Evolutionary conservation across 2,329 filamentous ascomycete genomes (phyloP).

Genomic region (Neocucurbitaria cava): DNA sequence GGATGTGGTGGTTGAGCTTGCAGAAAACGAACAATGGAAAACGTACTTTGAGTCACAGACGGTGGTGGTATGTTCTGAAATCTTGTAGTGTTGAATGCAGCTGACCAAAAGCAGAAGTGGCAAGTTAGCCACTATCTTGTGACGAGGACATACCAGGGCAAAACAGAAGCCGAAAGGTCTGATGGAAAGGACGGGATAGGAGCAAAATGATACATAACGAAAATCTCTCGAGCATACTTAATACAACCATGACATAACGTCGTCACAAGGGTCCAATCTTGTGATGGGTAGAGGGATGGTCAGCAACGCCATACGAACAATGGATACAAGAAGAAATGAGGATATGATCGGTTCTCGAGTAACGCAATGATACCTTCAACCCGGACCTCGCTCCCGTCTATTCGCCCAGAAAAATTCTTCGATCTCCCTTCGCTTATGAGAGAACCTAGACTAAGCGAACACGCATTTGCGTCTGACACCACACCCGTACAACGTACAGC

Average conservation of each 20-base stretch:
- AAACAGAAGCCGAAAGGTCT: background rate
- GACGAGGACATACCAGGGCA: background rate
- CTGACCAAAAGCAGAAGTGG: constrained; percentile 23
- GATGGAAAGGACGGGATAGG: background rate
- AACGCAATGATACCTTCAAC: no score
- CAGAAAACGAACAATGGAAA: constrained; percentile 15
- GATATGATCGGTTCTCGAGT: no score
- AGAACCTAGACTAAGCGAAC: constrained; percentile 2
- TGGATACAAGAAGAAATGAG: no score
- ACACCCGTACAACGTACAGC: constrained; percentile 28
- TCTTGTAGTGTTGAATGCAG: no score
- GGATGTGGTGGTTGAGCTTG: constrained; percentile 23
- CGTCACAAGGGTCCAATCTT: no score
- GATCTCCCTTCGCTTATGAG: no score
- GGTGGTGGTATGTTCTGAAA: constrained; percentile 13
- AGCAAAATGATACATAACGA: background rate
- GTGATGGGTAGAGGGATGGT: no score
- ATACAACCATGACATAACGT: background rate
- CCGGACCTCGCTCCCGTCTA: no score
- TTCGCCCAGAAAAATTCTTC: no score
- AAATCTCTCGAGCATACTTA: background rate
- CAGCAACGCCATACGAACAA: no score
- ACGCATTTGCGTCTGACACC: constrained; percentile 31
- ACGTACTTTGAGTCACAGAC: constrained; percentile 19
- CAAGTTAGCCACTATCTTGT: constrained; percentile 19